Base-by-base conservation (phyloP, 169 alveolate genomes). In the Plasmodium relictum region DNA sequence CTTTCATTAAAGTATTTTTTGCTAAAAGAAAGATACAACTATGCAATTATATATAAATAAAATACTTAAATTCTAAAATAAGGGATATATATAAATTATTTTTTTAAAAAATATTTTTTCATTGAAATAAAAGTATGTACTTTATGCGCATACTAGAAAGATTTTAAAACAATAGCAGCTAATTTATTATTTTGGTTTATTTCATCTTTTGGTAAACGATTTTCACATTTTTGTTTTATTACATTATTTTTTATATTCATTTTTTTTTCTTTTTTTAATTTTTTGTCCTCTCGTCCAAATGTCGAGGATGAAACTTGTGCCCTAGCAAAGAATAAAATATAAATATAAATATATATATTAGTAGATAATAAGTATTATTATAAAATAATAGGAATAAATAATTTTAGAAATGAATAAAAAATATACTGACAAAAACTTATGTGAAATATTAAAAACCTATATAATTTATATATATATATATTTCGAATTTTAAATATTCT, bases 241-340 rank as follows among this genome's bases (percentile, higher is more conserved):
- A 18, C 48, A 16, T n/a, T 61, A 44, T 59, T 74, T 26, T 42
- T 58, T 41, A 74, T 48, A 26, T 59, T 59, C 22, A 74, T 20
- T 74, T 74, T 74, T 59, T 74, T 74, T 42, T 74, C 88, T 50
- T 74, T 74, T 61, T 74, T 74, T 22, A 74, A n/a, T 22, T 74
- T 18, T 59, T 74, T 74, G 50, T 74, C 88, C 3, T 74, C 4
- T 39, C 88, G 72, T 31, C 88, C 88, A 61, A 74, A 74, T 7
- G 88, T 74, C 6, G 88, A 74, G 44, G 88, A 74, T 3, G 88
- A 74, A 0, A 74, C 59, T 59, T 74, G 88, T 8, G 88, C 88
- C 88, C 88, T 74, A 44, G 44, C 7, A 22, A 24, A 42, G 31
- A 20, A 9, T 16, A n/a, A 54, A 7, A 54, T 54, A 73, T 7